Evolutionary conservation across 768 basidiomycete species (phyloP).

Genomic region (Hypholoma sublateritium): DNA sequence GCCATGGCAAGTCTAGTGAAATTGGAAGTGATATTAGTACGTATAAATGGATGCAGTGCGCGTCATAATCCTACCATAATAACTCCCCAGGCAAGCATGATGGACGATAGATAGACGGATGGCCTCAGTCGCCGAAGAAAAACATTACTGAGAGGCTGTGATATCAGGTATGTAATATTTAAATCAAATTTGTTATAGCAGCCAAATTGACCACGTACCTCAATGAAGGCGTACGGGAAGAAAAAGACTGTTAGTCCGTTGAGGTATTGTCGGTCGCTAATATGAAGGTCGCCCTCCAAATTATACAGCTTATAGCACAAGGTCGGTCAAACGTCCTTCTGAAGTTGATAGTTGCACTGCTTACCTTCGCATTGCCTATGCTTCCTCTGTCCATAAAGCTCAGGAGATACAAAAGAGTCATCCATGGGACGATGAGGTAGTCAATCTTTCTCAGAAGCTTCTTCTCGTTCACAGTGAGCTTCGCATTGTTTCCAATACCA

Average conservation of each 20-base stretch:
- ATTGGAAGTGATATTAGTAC: not conserved
- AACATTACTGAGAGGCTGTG: slow-evolving; percentile 38
- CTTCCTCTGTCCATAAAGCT: slow-evolving; percentile 58
- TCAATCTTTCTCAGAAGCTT: slow-evolving; percentile 3
- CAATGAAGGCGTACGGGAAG: slow-evolving; percentile 68
- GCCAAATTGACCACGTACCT: slow-evolving; percentile 68
- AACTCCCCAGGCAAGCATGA: slow-evolving; percentile 74
- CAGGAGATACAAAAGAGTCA: slow-evolving; percentile 71
- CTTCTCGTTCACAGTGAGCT: slow-evolving; percentile 2
- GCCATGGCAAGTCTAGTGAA: slow-evolving; percentile 62
- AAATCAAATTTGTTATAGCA: not conserved
- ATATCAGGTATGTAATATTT: not conserved
- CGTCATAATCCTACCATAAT: slow-evolving; percentile 57
- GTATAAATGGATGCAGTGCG: not conserved
- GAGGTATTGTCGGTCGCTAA: slow-evolving; percentile 65
- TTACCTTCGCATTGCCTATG: slow-evolving; percentile 50
- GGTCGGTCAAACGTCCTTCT: not conserved
- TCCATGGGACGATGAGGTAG: slow-evolving; percentile 59
- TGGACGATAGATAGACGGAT: slow-evolving; percentile 69
- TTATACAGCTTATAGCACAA: slow-evolving; percentile 46
- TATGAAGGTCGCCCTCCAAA: slow-evolving; percentile 55
- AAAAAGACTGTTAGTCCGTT: slow-evolving; percentile 58
- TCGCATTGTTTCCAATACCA: not conserved
- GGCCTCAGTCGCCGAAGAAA: slow-evolving; percentile 71
- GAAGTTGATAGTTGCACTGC: not conserved